Conservation (phyloP, 495 filamentous ascomycete species). For the Pyrenula aspistea region DNA sequence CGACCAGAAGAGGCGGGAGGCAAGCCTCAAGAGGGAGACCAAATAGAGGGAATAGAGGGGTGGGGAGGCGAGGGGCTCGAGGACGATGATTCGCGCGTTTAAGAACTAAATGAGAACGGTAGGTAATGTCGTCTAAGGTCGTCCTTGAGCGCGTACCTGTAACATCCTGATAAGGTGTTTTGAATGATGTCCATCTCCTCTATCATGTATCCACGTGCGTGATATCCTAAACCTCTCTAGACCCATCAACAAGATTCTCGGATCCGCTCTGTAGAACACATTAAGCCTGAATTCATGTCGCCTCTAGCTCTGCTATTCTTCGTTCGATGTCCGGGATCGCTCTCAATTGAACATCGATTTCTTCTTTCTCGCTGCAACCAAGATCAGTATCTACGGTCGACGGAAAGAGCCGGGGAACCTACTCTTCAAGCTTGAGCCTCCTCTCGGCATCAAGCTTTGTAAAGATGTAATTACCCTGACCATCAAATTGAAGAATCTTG, state of each 20-base stretch:
- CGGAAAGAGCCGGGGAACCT: slow-evolving; percentile 17
- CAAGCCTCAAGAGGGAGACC: neutral
- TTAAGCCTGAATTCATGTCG: slow-evolving; percentile 19
- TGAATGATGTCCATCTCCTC: too few species aligned
- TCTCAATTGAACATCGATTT: slow-evolving; percentile 72
- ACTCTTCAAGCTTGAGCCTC: slow-evolving; percentile 78
- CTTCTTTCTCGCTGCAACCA: slow-evolving; percentile 68
- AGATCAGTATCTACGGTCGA: slow-evolving; percentile 6
- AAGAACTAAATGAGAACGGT: too few species aligned
- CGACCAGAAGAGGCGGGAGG: neutral
- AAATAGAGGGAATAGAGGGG: neutral
- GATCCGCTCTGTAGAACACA: too few species aligned
- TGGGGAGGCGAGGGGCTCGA: neutral
- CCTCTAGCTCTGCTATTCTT: slow-evolving; percentile 62
- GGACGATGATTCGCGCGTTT: neutral
- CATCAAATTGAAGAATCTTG: slow-evolving; percentile 91
- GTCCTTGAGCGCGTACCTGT: too few species aligned
- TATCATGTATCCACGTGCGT: too few species aligned
- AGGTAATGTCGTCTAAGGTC: too few species aligned
- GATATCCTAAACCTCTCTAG: too few species aligned
- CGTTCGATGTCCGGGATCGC: slow-evolving; percentile 79
- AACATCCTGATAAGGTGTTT: too few species aligned
- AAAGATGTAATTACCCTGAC: slow-evolving; percentile 83
- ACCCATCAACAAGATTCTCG: too few species aligned
- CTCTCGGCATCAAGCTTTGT: slow-evolving; percentile 82